These are phyloP conservation scores for Pichia kudriavzevii DNA, from an alignment of 1,139 yeast species.

Conservation along the genomic window DNA sequence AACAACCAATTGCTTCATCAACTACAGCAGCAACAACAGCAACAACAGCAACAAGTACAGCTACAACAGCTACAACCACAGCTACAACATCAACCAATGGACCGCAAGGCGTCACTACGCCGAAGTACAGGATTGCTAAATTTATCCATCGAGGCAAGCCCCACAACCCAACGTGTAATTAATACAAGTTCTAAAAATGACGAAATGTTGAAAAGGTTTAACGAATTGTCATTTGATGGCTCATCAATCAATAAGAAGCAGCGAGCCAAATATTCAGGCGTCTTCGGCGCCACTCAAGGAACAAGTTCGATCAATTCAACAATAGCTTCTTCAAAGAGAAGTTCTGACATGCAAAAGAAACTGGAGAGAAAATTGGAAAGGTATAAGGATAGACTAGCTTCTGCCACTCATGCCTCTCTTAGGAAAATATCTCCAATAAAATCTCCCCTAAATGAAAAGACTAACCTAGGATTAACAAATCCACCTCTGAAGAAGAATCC, in stretches of 20 bases:
- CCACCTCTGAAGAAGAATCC: no score
- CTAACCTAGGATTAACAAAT: no score
- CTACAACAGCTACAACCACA: neutral
- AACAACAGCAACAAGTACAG: neutral
- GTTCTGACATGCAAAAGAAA: slow-evolving; percentile 12
- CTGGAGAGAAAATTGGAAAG: slow-evolving; percentile 10
- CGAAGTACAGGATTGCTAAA: slow-evolving; percentile 35
- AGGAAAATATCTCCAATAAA: slow-evolving; percentile 10
- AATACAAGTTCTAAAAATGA: slow-evolving; percentile 19
- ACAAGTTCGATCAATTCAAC: neutral
- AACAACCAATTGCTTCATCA: slow-evolving; percentile 1
- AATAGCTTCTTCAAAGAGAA: neutral
- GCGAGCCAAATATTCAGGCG: slow-evolving; percentile 6
- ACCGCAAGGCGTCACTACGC: slow-evolving; percentile 25
- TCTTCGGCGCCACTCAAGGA: slow-evolving; percentile 5
- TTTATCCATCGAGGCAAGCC: slow-evolving; percentile 30
- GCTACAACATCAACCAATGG: neutral
- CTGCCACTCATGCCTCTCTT: slow-evolving; percentile 5
- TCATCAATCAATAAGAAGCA: slow-evolving; percentile 3
- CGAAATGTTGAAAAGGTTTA: slow-evolving; percentile 26
- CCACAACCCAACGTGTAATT: slow-evolving; percentile 14
- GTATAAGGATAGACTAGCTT: slow-evolving; percentile 11
- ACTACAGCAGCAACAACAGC: neutral
- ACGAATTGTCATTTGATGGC: slow-evolving; percentile 25
- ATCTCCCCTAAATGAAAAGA: neutral